phyloP scores from a whole-genome alignment of 768 basidiomycete species.

The Termitomyces sp. region DNA sequence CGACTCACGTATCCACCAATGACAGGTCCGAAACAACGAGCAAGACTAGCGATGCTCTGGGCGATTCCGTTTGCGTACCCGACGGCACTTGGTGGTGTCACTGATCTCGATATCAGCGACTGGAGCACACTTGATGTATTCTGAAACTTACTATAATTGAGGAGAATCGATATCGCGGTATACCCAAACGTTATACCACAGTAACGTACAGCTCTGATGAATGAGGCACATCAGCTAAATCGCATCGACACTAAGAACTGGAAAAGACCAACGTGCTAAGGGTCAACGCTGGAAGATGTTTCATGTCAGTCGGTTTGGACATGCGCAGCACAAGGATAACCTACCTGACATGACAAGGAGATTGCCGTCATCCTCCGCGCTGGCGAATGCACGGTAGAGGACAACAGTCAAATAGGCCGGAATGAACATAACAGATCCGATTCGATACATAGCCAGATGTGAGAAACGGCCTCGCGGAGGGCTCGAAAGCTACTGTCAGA shows the following conservation, averaged over 20 bases:
- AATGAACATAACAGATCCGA: constrained; percentile 82
- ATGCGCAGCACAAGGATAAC: constrained; percentile 20
- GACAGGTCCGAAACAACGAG: constrained; percentile 86
- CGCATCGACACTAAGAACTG: not conserved
- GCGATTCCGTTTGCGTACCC: constrained; percentile 94
- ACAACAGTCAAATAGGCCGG: constrained; percentile 83
- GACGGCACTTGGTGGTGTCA: constrained; percentile 87
- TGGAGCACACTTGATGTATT: not conserved
- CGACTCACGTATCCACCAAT: constrained; percentile 73
- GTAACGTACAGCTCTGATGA: constrained; percentile 72
- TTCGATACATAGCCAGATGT: constrained; percentile 84
- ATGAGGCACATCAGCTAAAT: not conserved
- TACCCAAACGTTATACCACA: constrained; percentile 88
- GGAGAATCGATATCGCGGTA: constrained; percentile 82
- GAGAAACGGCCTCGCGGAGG: constrained; percentile 82
- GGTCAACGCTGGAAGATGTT: constrained; percentile 46
- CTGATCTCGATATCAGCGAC: constrained; percentile 31
- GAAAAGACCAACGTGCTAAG: constrained; percentile 68
- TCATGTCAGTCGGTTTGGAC: constrained; percentile 8
- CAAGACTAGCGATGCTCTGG: constrained; percentile 91
- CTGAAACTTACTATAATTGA: constrained; percentile 66
- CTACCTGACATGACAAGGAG: constrained; percentile 76
- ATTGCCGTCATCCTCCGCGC: constrained; percentile 63
- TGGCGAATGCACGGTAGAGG: constrained; percentile 71
- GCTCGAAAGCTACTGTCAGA: constrained; percentile 28